Base-by-base conservation (phyloP, 2,329 filamentous ascomycete genomes). In the Fusarium newnesense region DNA sequence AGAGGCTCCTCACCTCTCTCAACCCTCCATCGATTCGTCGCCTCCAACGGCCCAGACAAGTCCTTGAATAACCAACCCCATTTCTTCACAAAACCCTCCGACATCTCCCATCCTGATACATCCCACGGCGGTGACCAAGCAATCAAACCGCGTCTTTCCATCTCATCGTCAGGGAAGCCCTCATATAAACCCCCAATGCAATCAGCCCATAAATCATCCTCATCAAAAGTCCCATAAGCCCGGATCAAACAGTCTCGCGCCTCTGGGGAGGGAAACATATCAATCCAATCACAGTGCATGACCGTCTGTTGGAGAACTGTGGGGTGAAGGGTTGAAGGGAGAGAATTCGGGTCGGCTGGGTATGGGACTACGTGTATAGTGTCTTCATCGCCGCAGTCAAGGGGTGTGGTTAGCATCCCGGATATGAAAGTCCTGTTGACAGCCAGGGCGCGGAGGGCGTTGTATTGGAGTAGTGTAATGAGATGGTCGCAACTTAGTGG, bases 201-300 rank as follows among this genome's bases (percentile, higher is more conserved):
- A 75, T 86, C 85, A 16, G 79, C 75, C 81, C 83, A 85, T 18
- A 86, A 76, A 18, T 82, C 84, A 60, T 84, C 83, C 39, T 84
- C 82, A 64, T 86, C 83, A 40, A 83, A 85, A 0, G 52, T 54
- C 0, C 67, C 67, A 7, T 36, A 9, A 5, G 67, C 67, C 15
- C n/a, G 42, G 26, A 69, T 69, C 9, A 69, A 11, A 13, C 34
- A 56, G 18, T 69, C 67, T 4, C 67, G 42, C 1, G 43, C 66
- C 9, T 63, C 64, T 9, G 66, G 56, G 1, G 19, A 64, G 9
- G 69, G 69, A 10, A 68, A 72, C 28, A 72, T 21, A 32, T 72
- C 69, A 24, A 72, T 32, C 68, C 69, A 72, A n/a, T 72, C 69
- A 26, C 68, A 44, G 2, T 72, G 69, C 10, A 53, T 54, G 0